Percentiles rank a stretch among this genome's conserved stretches.
Conservation (phyloP, 352 stramenopile species). For the Peronospora tabacina region DNA sequence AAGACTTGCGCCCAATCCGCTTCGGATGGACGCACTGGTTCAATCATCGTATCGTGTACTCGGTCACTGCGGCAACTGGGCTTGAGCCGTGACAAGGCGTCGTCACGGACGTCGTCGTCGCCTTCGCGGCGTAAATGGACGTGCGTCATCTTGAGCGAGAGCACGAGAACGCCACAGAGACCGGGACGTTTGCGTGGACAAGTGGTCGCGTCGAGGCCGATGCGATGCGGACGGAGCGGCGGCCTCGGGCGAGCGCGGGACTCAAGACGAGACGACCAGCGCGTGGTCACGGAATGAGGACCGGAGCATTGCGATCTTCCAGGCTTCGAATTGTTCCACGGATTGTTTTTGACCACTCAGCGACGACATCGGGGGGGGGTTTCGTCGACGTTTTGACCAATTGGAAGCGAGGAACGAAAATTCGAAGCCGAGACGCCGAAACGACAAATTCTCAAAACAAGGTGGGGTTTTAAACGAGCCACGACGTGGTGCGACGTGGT, state of each 20-base stretch:
- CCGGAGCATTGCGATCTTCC: slow-evolving; percentile 24
- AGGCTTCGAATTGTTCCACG: slow-evolving; percentile 15
- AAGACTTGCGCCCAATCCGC: slow-evolving; percentile 50
- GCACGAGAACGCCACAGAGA: too few relatives aligned
- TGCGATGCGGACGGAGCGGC: too few relatives aligned
- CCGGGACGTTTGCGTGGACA: too few relatives aligned
- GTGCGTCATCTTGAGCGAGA: too few relatives aligned
- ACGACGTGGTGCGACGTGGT: too few relatives aligned
- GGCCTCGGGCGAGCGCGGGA: too few relatives aligned
- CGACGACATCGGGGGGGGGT: background rate
- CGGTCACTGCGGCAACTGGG: slow-evolving; percentile 11
- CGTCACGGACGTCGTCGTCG: slow-evolving; percentile 9
- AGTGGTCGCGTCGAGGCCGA: too few relatives aligned
- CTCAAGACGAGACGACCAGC: too few relatives aligned
- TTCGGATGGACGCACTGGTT: slow-evolving; percentile 20
- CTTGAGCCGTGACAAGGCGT: slow-evolving; percentile 17
- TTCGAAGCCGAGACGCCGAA: background rate
- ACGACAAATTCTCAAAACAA: too few relatives aligned
- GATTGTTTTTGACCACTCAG: slow-evolving; percentile 20
- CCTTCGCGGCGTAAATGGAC: slow-evolving; percentile 10
- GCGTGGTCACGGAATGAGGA: too few relatives aligned
- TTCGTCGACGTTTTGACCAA: slow-evolving; percentile 4
- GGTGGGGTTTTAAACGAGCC: too few relatives aligned
- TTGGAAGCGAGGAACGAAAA: background rate
- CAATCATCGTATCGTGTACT: slow-evolving; percentile 25